A percentile compares a stretch with the other conserved stretches of the same genome.
Conservation (phyloP, 2,329 filamentous ascomycete genomes). For the Colletotrichum sp. region DNA sequence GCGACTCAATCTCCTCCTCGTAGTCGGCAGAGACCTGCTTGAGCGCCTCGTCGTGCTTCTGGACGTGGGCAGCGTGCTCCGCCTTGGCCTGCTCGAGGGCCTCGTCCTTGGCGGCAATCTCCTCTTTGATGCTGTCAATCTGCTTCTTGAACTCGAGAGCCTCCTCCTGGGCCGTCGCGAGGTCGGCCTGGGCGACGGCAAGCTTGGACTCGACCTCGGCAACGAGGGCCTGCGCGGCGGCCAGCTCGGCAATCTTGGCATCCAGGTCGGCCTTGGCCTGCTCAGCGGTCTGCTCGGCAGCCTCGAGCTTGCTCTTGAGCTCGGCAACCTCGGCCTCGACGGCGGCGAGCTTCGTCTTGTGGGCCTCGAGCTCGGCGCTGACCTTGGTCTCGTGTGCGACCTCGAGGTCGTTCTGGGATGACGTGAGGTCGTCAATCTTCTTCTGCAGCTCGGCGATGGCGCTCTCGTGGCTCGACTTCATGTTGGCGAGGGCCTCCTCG, state of each 20-base stretch:
- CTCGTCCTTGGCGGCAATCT: constrained; percentile 52
- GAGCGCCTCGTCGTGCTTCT: constrained; percentile 63
- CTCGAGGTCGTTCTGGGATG: constrained; percentile 51
- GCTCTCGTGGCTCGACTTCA: constrained; percentile 56
- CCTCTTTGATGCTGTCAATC: constrained; percentile 51
- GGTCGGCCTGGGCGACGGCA: constrained; percentile 46
- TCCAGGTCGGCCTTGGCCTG: constrained; percentile 49
- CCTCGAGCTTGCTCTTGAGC: constrained; percentile 52
- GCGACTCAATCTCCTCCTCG: constrained; percentile 68
- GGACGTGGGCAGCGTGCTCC: constrained; percentile 43
- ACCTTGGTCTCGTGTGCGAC: constrained; percentile 48
- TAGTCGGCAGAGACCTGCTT: constrained; percentile 65
- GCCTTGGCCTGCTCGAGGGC: constrained; percentile 56
- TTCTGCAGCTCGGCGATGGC: constrained; percentile 55
- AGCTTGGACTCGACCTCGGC: constrained; percentile 52
- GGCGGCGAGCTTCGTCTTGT: constrained; percentile 48
- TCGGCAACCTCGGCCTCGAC: constrained; percentile 59
- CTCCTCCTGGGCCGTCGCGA: constrained; percentile 49
- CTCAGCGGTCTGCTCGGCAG: constrained; percentile 50
- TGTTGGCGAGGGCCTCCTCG: constrained; percentile 53
- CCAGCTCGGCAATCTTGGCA: constrained; percentile 43
- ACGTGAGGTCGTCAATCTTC: constrained; percentile 58
- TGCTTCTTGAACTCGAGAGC: constrained; percentile 53
- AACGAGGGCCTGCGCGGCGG: constrained; percentile 43
- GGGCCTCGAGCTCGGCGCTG: constrained; percentile 50